Conservation (phyloP, 164 flowering plant genomes). For the Buxus sempervirens region DNA sequence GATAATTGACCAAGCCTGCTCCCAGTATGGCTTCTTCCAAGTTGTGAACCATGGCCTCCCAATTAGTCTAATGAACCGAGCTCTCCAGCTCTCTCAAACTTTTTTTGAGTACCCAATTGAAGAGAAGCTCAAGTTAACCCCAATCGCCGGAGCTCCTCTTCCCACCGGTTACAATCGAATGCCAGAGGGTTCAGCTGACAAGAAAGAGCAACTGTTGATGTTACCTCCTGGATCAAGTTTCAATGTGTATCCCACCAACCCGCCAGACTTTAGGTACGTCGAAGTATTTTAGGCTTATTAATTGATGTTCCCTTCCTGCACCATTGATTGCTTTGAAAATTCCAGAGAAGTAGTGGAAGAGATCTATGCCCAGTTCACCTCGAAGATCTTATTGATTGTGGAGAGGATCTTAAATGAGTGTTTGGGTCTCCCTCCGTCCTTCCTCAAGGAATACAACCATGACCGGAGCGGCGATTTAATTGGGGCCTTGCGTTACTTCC, state of each 20-base stretch:
- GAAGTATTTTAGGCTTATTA: no score
- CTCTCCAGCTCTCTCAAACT: constrained; percentile 20
- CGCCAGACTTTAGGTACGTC: constrained; percentile 28
- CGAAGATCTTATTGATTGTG: constrained; percentile 31
- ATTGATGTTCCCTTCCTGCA: no score
- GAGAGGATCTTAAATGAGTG: constrained; percentile 47
- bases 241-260: constrained; percentile 35
- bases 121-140: constrained; percentile 25
- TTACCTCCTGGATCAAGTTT: constrained; percentile 28
- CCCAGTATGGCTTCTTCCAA: constrained; percentile 31
- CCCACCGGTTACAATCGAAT: constrained; percentile 21
- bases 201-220: constrained; percentile 30
- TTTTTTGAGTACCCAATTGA: constrained; percentile 25
- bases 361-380: constrained; percentile 28
- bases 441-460: constrained; percentile 40
- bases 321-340: not conserved
- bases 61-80: constrained; percentile 16
- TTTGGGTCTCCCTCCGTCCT: constrained; percentile 44
- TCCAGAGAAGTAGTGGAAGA: constrained; percentile 40
- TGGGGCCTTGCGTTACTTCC: constrained; percentile 29
- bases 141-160: constrained; percentile 9
- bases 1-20: constrained; percentile 19
- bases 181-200: constrained; percentile 8
- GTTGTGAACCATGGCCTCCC: constrained; percentile 30
- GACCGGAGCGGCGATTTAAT: constrained; percentile 47